Evolutionary conservation across 495 filamentous ascomycete species (phyloP), one percentile per base, ranked within the genome.

Genomic region (Amphirosellinia nigrospora): DNA sequence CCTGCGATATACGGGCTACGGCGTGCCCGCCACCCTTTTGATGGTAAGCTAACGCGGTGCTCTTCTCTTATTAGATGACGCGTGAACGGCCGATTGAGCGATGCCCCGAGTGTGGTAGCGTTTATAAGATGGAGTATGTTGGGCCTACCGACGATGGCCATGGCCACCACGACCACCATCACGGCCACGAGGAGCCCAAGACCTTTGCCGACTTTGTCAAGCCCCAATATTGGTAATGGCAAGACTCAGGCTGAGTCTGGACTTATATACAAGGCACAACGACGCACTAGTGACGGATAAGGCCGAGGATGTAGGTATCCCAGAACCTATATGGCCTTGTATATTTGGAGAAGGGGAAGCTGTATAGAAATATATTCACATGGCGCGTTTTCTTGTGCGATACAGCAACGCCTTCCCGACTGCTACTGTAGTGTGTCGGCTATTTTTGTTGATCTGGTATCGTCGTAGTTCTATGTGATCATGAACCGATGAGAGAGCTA

Each of bases 71-170:
- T 21, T 74, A 95, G 93, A 90, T 94, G 80, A 91, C 92, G 76
- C 93, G 94, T 76, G 91, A 94, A 71, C 94, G 94, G 81, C 96
- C 96, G 48, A 78, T 97, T 71, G 90, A 96, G 84, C 93, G 96
- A 75, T 99, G 96, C 90, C 86, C 88, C 77, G 96, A 99, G 86
- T 99, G 96, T 86, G 96, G 96, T 63, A 90, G 88, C 84, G 93
- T 94, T 73, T 92, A 94, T 83, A 97, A 96, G 90, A 93, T 98
- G 89, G 92, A 98, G 79, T 99, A 98, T 80, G 80, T 98, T 66
- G 96, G 96, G 43, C 92, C 94, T 36, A 76, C 86, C 76, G 91
- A 92, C 70, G 90, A 93, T 78, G 82, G 81, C 55, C 84, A 90
- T 73, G 81, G 82, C 74, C 85, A 86, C 75, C 76, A 81, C 76